These are phyloP conservation scores for Aphanomyces cochlioides DNA, from an alignment of 352 stramenopile genomes.

Conservation along the genomic window DNA sequence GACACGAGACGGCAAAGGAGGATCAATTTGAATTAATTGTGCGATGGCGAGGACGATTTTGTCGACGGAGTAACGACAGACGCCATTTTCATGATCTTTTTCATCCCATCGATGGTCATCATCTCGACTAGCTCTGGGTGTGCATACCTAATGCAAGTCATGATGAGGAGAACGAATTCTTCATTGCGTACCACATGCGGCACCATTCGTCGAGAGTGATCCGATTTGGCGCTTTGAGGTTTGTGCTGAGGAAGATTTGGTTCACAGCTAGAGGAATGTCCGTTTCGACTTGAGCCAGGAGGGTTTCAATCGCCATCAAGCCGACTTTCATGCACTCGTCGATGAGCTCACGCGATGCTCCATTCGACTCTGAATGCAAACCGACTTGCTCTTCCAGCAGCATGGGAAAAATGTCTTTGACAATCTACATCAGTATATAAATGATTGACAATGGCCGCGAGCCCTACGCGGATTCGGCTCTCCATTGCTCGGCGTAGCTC, in stretches of 20 bases:
- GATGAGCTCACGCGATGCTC: constrained; percentile 33
- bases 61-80: too few species aligned
- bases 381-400: constrained; percentile 66
- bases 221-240: constrained; percentile 72
- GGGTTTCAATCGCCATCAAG: constrained; percentile 52
- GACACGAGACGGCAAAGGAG: too few species aligned
- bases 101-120: constrained; percentile 81
- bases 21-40: too few species aligned
- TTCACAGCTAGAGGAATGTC: constrained; percentile 81
- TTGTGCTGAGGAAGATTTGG: constrained; percentile 75
- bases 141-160: constrained; percentile 46
- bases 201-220: constrained; percentile 75
- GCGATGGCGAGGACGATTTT: too few species aligned
- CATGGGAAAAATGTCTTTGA: constrained; percentile 73
- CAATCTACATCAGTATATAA: constrained; percentile 34
- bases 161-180: background rate
- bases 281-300: constrained; percentile 77
- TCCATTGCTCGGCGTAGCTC: constrained; percentile 69
- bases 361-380: constrained; percentile 41
- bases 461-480: constrained; percentile 43
- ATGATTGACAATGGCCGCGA: background rate
- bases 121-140: constrained; percentile 81
- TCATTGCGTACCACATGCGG: constrained; percentile 19
- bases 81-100: constrained; percentile 64
- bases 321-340: constrained; percentile 48